Base-by-base conservation (phyloP, 345 rosid species). In the Syzygium aromaticum region DNA sequence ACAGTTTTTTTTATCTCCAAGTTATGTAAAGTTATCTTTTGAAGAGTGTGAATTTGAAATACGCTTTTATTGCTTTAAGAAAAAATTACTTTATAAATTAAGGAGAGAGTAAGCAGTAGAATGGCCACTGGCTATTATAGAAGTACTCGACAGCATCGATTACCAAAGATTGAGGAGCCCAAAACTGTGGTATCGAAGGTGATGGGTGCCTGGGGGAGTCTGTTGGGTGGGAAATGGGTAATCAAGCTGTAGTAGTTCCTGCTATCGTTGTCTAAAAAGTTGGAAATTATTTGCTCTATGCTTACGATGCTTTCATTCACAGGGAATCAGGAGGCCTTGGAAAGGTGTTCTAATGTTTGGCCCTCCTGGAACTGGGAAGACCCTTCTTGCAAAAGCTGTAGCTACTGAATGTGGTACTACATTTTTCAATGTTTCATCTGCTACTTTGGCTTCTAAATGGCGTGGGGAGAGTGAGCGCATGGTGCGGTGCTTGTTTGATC, bases 281-380 rank as follows among this genome's bases (percentile, higher is more conserved):
- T 38, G 49, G 82, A 61, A 61, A 38, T 73, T 73, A 73, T 11
- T 73, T 25, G 15, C 38, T 56, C 40, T 38, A 33, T 78, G 89
- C 84, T 88, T 43, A 38, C 51, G n/a, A 5, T 84, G 13, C 22
- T 78, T 59, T 87, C 63, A 52, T 77, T 90, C 49, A 87, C 92
- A 98, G 99, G 99, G 99, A 88, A 98, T 98, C 73, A 92, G 99
- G 93, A 96, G 99, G 92, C 99, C 99, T 2, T 96, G 99, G 99
- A 98, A 98, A 92, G 99, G 99, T 85, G 99, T 97, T 59, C 98
- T 97, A 86, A 97, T 97, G 99, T 97, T 97, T 95, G 99, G 99
- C 84, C 99, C 99, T 84, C 99, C 99, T 21, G 99, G 99, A 89
- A 97, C 99, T 67, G 98, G 99, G 85, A 97, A 97, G 93, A 97